Conservation (phyloP, 495 filamentous ascomycete species). For the Lasiosphaeria ovina region DNA sequence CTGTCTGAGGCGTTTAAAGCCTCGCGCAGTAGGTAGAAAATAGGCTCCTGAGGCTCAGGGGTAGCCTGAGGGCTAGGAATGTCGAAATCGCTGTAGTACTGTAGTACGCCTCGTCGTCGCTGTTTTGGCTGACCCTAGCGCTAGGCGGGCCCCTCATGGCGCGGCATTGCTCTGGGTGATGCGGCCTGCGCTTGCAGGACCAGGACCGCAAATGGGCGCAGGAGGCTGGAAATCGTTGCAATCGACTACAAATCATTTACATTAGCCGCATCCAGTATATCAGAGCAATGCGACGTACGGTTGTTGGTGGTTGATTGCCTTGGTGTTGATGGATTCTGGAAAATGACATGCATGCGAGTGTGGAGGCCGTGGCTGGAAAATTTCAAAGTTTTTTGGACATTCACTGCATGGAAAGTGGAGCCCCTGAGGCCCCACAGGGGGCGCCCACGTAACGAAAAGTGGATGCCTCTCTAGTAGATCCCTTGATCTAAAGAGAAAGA, state of each 20-base stretch:
- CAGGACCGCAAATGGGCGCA: background rate
- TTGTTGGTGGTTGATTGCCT: background rate
- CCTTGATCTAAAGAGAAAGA: too few relatives aligned
- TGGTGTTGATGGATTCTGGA: too few relatives aligned
- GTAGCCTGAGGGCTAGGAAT: background rate
- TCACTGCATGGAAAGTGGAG: too few relatives aligned
- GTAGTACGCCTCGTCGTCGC: background rate
- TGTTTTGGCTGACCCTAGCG: background rate
- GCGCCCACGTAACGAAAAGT: too few relatives aligned
- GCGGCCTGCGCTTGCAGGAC: background rate
- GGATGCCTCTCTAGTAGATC: too few relatives aligned
- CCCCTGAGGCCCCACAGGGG: too few relatives aligned
- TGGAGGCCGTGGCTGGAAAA: too few relatives aligned
- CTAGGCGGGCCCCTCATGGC: background rate
- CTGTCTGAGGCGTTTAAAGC: background rate
- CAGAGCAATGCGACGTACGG: background rate
- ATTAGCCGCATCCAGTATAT: background rate
- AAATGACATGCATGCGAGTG: too few relatives aligned
- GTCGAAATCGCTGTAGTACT: background rate
- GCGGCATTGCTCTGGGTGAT: background rate
- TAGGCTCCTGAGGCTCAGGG: background rate
- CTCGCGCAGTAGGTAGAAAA: background rate
- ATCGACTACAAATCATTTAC: background rate
- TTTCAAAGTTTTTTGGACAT: too few relatives aligned
- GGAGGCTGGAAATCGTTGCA: background rate